Evolutionary conservation across 106 monocot species (phyloP).

Genomic region (Amphibolis antarctica): DNA sequence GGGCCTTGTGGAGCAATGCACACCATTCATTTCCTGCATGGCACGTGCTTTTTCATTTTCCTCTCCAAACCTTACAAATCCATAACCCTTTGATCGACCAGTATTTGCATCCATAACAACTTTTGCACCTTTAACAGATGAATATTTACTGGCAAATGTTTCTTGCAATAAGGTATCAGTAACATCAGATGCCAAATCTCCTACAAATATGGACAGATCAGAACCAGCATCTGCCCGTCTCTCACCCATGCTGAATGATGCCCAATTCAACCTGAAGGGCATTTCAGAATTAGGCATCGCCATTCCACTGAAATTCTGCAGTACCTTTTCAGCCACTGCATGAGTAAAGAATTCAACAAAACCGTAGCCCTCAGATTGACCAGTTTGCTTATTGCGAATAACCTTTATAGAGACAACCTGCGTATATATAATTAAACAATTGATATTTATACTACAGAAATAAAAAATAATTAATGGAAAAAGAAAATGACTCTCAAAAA

Average conservation of each 20-base stretch:
- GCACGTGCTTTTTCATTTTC: constrained; percentile 26
- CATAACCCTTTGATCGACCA: constrained; percentile 27
- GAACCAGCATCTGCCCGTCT: constrained; percentile 10
- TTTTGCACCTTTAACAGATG: constrained; percentile 28
- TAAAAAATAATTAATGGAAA: neutral
- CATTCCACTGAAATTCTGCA: constrained; percentile 10
- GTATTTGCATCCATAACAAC: constrained; percentile 25
- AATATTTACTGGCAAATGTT: constrained; percentile 15
- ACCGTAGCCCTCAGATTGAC: constrained; percentile 24
- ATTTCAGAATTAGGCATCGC: constrained; percentile 19
- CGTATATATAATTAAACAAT: neutral
- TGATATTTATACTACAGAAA: neutral
- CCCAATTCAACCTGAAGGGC: constrained; percentile 21
- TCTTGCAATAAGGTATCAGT: constrained; percentile 25
- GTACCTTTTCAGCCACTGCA: constrained; percentile 18
- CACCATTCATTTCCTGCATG: constrained; percentile 26
- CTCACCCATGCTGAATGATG: constrained; percentile 27
- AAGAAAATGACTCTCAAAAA: no score
- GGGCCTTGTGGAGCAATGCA: constrained; percentile 19
- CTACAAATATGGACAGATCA: constrained; percentile 25
- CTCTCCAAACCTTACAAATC: constrained; percentile 29
- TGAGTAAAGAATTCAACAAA: constrained; percentile 22
- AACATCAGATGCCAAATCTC: constrained; percentile 26
- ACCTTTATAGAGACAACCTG: constrained; percentile 21
- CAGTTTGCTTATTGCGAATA: constrained; percentile 25